Evolutionary conservation across 148 eudicot species (phyloP).

Genomic region (Rhododendron mucronatum): DNA sequence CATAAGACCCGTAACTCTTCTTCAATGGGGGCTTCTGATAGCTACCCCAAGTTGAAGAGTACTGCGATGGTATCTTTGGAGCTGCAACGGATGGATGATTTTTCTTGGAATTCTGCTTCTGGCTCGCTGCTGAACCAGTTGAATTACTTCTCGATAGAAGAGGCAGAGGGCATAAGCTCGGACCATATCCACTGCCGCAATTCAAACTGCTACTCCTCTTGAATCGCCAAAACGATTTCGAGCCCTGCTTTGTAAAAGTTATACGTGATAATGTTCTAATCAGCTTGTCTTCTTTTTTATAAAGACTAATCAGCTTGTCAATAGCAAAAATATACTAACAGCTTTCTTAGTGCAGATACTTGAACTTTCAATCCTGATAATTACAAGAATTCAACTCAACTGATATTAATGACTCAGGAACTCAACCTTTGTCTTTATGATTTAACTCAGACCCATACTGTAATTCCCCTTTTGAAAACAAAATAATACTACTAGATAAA

Average conservation of each 20-base stretch:
- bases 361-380: background rate
- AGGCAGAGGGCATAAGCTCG: slow-evolving; percentile 70
- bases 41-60: background rate
- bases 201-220: slow-evolving; percentile 72
- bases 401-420: background rate
- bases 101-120: slow-evolving; percentile 25
- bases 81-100: background rate
- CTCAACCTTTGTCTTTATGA: background rate
- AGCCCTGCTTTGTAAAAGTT: background rate
- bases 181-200: slow-evolving; percentile 56
- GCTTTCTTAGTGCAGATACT: background rate
- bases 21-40: slow-evolving; percentile 79
- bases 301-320: background rate
- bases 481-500: too few relatives aligned
- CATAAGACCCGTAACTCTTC: slow-evolving; percentile 39
- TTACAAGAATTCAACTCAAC: background rate
- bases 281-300: too few relatives aligned
- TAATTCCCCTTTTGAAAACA: too few relatives aligned
- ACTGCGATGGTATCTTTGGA: slow-evolving; percentile 9
- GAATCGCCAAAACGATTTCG: slow-evolving; percentile 72
- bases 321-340: background rate
- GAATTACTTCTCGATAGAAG: slow-evolving; percentile 75
- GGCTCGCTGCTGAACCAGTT: slow-evolving; percentile 54
- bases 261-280: background rate
- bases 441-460: background rate